Evolutionary conservation across 768 basidiomycete genomes (phyloP).

Genomic region (Sporobolomyces phaffii): DNA sequence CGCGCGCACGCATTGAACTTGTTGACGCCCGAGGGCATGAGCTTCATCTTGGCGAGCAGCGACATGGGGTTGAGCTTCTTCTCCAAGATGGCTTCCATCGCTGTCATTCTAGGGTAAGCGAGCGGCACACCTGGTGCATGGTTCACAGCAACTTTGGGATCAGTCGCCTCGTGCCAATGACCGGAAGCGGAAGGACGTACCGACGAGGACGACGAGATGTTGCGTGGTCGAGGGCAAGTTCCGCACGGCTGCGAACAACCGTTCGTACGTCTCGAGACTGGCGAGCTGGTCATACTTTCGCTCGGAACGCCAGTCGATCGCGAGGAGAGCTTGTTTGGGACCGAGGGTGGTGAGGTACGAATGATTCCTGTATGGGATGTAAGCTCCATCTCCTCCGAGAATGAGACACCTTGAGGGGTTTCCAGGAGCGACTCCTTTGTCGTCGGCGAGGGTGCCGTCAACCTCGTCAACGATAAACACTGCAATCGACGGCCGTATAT

Average conservation of each 20-base stretch:
- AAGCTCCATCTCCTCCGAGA: conserved; percentile 69
- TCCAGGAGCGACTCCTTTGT: conserved; percentile 50
- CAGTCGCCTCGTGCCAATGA: background rate
- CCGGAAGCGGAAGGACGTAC: conserved; percentile 46
- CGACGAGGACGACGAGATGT: conserved; percentile 77
- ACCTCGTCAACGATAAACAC: conserved; percentile 53
- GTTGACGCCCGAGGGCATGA: conserved; percentile 54
- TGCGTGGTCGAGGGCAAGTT: conserved; percentile 62
- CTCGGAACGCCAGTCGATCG: conserved; percentile 63
- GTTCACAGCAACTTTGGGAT: too few species aligned
- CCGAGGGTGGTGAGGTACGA: conserved; percentile 75
- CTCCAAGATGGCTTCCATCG: conserved; percentile 67
- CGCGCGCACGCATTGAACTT: conserved; percentile 72
- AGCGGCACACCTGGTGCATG: conserved; percentile 46
- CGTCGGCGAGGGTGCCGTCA: conserved; percentile 57
- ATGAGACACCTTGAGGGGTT: conserved; percentile 55
- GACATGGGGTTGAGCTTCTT: conserved; percentile 70
- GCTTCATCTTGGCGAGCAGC: conserved; percentile 60
- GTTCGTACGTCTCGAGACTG: conserved; percentile 64
- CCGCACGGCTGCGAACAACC: conserved; percentile 60
- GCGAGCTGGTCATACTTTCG: conserved; percentile 75
- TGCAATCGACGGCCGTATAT: background rate
- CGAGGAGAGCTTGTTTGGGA: conserved; percentile 54
- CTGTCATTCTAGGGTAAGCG: conserved; percentile 75
- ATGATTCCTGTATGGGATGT: conserved; percentile 71